Evolutionary conservation across 2,329 filamentous ascomycete species (phyloP).

Genomic region (Rhexocercosporidium sp.): DNA sequence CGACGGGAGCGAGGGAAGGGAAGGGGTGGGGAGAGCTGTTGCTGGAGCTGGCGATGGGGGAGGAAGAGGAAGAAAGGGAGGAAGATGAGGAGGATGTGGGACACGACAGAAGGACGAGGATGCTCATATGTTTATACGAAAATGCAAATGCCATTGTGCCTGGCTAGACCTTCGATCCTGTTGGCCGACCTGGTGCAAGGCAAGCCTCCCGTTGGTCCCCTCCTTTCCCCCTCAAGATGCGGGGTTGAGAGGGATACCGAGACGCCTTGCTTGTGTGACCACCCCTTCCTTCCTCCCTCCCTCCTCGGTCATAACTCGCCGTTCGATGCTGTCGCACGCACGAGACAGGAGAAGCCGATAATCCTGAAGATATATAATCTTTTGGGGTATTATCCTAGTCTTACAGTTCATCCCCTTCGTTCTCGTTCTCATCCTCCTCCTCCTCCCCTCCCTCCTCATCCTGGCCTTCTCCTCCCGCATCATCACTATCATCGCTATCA

Average conservation of each 20-base stretch:
- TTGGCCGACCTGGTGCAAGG: not conserved
- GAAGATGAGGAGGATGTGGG: not conserved
- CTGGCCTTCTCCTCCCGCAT: constrained; percentile 29
- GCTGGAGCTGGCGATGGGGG: not conserved
- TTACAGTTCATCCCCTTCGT: constrained; percentile 18
- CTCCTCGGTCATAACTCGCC: constrained; percentile 3
- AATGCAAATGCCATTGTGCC: constrained; percentile 11
- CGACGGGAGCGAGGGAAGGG: not conserved
- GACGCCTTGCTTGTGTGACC: constrained; percentile 3
- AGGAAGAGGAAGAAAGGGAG: not conserved
- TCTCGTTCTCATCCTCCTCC: constrained; percentile 28
- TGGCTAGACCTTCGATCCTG: not conserved
- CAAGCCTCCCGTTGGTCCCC: not conserved
- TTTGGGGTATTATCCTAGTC: not conserved
- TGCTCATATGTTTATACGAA: constrained; percentile 2
- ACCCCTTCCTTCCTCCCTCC: too few relatives aligned
- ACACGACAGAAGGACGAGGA: not conserved
- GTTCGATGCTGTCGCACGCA: not conserved
- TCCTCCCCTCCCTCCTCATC: constrained; percentile 35
- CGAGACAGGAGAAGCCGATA: not conserved
- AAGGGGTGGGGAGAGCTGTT: not conserved
- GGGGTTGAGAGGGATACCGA: constrained; percentile 3
- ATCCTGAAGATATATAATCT: not conserved
- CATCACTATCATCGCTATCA: constrained; percentile 43
- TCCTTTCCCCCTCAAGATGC: not conserved